These are phyloP conservation scores for Polytolypa hystricis DNA, from an alignment of 2,329 filamentous ascomycete genomes.

Conservation along the genomic window DNA sequence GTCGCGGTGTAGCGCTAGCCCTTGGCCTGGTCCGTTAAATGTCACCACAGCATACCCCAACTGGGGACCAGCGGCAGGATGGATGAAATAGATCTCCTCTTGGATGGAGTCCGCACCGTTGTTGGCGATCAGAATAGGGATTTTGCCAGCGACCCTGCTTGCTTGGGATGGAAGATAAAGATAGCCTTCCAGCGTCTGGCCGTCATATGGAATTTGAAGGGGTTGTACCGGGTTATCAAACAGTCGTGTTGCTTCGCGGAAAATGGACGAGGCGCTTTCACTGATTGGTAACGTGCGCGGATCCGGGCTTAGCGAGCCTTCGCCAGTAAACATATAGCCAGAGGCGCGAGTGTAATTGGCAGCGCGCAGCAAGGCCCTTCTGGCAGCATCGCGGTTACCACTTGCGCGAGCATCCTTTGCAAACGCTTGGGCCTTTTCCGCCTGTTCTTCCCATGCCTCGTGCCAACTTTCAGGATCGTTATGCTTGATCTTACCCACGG, in stretches of 20 bases:
- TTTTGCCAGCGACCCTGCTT: constrained; percentile 18
- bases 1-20: constrained; percentile 23
- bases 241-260: too few species aligned
- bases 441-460: constrained; percentile 23
- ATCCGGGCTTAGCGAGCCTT: constrained; percentile 4
- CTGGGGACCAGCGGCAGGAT: constrained; percentile 14
- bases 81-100: constrained; percentile 33
- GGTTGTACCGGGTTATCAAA: constrained; percentile 19
- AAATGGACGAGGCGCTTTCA: too few species aligned
- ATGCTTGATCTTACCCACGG: constrained; percentile 27
- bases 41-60: constrained; percentile 35
- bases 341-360: constrained; percentile 32
- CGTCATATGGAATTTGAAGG: constrained; percentile 32
- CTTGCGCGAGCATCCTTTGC: constrained; percentile 23
- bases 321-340: constrained; percentile 24
- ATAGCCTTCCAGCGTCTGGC: constrained; percentile 25
- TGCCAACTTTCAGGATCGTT: constrained; percentile 33
- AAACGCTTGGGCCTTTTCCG: constrained; percentile 22
- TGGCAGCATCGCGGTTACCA: constrained; percentile 23
- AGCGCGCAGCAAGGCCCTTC: constrained; percentile 29
- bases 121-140: constrained; percentile 26
- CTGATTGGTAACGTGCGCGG: too few species aligned
- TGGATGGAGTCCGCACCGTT: constrained; percentile 28
- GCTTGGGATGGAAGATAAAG: constrained; percentile 24
- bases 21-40: constrained; percentile 39